These are phyloP conservation scores for Saprolegnia diclina DNA, from an alignment of 352 stramenopile species.

Conservation along the genomic window DNA sequence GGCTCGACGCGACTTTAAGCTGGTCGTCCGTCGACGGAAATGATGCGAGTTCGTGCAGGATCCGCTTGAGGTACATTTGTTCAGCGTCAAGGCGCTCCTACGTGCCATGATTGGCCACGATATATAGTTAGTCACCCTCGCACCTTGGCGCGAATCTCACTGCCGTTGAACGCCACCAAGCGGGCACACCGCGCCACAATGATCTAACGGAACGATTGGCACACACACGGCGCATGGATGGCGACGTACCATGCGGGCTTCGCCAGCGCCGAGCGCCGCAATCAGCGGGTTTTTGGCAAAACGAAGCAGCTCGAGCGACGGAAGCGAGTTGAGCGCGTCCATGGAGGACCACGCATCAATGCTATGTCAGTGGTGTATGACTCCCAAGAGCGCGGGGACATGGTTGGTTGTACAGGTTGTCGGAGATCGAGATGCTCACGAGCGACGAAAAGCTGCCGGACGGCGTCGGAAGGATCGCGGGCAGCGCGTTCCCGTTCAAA, in stretches of 20 bases:
- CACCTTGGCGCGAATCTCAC: conserved; percentile 42
- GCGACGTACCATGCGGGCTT: conserved; percentile 45
- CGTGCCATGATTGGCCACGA: neutral
- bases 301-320: conserved; percentile 47
- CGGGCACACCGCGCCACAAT: conserved; percentile 52
- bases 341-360: conserved; percentile 73
- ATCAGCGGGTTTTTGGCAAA: conserved; percentile 67
- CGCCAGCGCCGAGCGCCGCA: conserved; percentile 52
- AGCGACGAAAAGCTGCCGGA: conserved; percentile 38
- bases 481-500: conserved; percentile 52
- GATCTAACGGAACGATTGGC: conserved; percentile 29
- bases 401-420: conserved; percentile 54
- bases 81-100: conserved; percentile 65
- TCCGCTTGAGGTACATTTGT: conserved; percentile 76
- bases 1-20: conserved; percentile 17
- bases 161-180: conserved; percentile 60
- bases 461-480: conserved; percentile 34
- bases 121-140: too few relatives aligned
- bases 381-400: too few relatives aligned
- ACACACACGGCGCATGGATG: neutral
- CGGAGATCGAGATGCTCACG: conserved; percentile 47
- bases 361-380: too few relatives aligned
- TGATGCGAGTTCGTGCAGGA: conserved; percentile 55
- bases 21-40: conserved; percentile 1
- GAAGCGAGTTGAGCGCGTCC: conserved; percentile 59